A percentile compares a stretch with the other conserved stretches of the same genome.
Conservation (phyloP, 371 early-diverging fungal genomes). For the Rhizopus arrhizus region DNA sequence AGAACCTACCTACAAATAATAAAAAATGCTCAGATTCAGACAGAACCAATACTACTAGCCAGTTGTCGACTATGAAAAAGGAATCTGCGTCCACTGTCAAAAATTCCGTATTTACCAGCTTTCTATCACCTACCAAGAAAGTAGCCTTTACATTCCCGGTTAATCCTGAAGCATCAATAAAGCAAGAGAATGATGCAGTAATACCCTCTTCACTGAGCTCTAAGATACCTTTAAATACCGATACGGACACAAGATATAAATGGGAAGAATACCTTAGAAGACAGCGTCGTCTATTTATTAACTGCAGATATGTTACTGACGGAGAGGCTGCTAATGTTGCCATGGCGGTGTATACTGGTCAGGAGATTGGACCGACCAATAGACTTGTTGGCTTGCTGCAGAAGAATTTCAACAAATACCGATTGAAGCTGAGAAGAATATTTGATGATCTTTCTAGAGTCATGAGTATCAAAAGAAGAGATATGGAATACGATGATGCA, state of each 20-base stretch:
- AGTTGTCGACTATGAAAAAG: not conserved
- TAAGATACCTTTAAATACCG: not conserved
- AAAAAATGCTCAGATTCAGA: too few relatives aligned
- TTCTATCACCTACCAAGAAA: not conserved
- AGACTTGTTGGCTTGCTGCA: conserved; percentile 17
- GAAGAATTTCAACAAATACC: conserved; percentile 20
- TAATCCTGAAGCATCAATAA: not conserved
- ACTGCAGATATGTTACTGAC: conserved; percentile 38
- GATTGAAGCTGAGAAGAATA: conserved; percentile 17
- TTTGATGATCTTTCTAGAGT: not conserved
- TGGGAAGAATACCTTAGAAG: conserved; percentile 41
- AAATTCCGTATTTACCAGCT: not conserved
- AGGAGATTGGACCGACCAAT: conserved; percentile 3
- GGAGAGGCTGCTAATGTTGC: conserved; percentile 35
- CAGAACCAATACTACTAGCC: too few relatives aligned
- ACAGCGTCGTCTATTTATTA: conserved; percentile 41
- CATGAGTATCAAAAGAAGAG: conserved; percentile 6
- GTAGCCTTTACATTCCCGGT: not conserved
- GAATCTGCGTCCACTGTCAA: not conserved
- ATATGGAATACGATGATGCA: conserved; percentile 1
- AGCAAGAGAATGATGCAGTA: not conserved
- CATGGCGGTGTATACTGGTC: conserved; percentile 27
- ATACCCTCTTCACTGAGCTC: conserved; percentile 8
- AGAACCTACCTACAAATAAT: too few relatives aligned
- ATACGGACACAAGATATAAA: conserved; percentile 20